A percentile compares a stretch with the other conserved stretches of the same genome.
Evolutionary conservation across 2,329 filamentous ascomycete species (phyloP).

Genomic region (Stagonosporopsis tanaceti): DNA sequence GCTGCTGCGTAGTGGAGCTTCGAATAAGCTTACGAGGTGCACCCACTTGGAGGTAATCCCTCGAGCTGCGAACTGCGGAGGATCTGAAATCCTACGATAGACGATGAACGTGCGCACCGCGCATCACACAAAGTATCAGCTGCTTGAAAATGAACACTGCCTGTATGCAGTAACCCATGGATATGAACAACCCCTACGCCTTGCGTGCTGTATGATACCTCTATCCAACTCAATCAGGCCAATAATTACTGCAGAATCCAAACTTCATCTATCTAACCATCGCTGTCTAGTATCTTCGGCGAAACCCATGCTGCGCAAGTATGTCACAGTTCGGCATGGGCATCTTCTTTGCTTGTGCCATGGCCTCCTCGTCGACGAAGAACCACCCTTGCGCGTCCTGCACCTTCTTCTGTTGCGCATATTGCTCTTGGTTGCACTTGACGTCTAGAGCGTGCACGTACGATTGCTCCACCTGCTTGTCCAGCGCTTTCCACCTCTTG

Average conservation of each 20-base stretch:
- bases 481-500: conserved; percentile 76
- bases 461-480: conserved; percentile 77
- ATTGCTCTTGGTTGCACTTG: conserved; percentile 78
- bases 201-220: conserved; percentile 14
- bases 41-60: background rate
- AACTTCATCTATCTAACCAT: background rate
- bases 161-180: conserved; percentile 3
- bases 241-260: conserved; percentile 20
- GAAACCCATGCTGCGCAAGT: conserved; percentile 57
- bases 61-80: background rate
- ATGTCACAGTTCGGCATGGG: conserved; percentile 67
- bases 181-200: conserved; percentile 9
- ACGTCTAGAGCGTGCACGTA: conserved; percentile 72
- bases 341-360: conserved; percentile 73
- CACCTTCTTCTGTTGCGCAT: conserved; percentile 69
- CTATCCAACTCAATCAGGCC: conserved; percentile 1
- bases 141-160: background rate
- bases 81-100: background rate
- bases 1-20: conserved; percentile 2
- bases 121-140: background rate
- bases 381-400: conserved; percentile 90
- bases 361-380: conserved; percentile 78
- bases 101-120: background rate
- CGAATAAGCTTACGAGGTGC: background rate
- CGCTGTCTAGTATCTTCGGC: conserved; percentile 11